These are phyloP conservation scores for Pichia manshurica DNA, from an alignment of 805 yeast species.

Conservation along the genomic window DNA sequence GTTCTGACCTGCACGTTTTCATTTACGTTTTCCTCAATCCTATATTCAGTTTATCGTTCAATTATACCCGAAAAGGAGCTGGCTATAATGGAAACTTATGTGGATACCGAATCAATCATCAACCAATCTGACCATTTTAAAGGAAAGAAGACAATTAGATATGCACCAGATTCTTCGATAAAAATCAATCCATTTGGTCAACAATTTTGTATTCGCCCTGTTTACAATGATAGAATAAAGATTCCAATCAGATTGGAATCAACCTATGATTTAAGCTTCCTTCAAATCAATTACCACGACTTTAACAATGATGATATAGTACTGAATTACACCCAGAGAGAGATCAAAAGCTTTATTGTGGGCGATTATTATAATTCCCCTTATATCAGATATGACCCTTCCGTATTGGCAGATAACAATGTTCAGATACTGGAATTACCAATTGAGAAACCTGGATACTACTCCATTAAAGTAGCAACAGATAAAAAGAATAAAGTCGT, in stretches of 20 bases:
- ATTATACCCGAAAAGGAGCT: slow-evolving; percentile 29
- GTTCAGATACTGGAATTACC: slow-evolving; percentile 63
- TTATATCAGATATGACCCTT: slow-evolving; percentile 17
- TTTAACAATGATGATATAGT: slow-evolving; percentile 44
- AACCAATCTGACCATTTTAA: slow-evolving; percentile 63
- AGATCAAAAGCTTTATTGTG: slow-evolving; percentile 38
- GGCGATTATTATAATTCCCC: slow-evolving; percentile 23
- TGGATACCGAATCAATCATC: slow-evolving; percentile 30
- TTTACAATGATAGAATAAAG: slow-evolving; percentile 29
- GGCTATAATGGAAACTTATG: slow-evolving; percentile 29
- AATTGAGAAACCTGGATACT: slow-evolving; percentile 66
- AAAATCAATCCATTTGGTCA: slow-evolving; percentile 69
- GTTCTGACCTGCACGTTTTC: slow-evolving; percentile 47
- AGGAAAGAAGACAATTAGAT: slow-evolving; percentile 81
- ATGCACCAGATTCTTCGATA: slow-evolving; percentile 88
- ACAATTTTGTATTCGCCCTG: slow-evolving; percentile 52
- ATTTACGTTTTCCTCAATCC: slow-evolving; percentile 36
- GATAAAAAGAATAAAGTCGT: slow-evolving; percentile 55
- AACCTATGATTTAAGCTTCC: slow-evolving; percentile 59
- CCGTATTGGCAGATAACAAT: slow-evolving; percentile 28
- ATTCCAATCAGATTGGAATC: slow-evolving; percentile 81
- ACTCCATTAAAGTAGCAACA: slow-evolving; percentile 58
- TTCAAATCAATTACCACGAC: slow-evolving; percentile 60
- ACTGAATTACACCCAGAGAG: slow-evolving; percentile 51
- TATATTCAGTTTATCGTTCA: slow-evolving; percentile 16